These are phyloP conservation scores for Hyphopichia pseudoburtonii DNA, from an alignment of 1,139 yeast genomes.

Conservation along the genomic window DNA sequence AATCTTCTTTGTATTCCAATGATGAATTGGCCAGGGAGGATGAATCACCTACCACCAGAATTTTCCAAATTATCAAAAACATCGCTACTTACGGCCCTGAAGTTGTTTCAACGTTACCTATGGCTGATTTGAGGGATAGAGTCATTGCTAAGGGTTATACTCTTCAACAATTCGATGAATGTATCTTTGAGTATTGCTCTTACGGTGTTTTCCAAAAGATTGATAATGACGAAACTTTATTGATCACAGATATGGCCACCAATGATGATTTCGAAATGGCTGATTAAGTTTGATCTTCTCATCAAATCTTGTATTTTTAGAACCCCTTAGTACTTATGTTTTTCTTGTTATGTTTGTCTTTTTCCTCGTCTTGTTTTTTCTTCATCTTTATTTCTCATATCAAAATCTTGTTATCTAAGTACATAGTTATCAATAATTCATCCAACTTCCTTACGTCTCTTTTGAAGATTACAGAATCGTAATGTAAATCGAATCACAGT, in stretches of 20 bases:
- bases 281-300: slow-evolving; percentile 3
- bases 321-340: not conserved
- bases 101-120: slow-evolving; percentile 44
- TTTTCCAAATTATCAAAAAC: slow-evolving; percentile 58
- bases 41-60: slow-evolving; percentile 53
- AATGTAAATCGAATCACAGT: too few species aligned
- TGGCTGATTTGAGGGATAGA: slow-evolving; percentile 63
- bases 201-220: slow-evolving; percentile 76
- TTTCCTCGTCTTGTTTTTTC: not conserved
- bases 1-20: slow-evolving; percentile 69
- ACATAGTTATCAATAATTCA: too few species aligned
- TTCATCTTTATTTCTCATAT: not conserved
- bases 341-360: not conserved
- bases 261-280: slow-evolving; percentile 22
- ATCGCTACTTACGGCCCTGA: slow-evolving; percentile 49
- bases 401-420: too few species aligned
- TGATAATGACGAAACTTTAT: slow-evolving; percentile 61
- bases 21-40: slow-evolving; percentile 52
- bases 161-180: slow-evolving; percentile 70
- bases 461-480: too few species aligned
- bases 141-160: slow-evolving; percentile 84
- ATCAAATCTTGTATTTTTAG: not conserved
- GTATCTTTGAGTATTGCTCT: slow-evolving; percentile 71
- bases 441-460: too few species aligned
- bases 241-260: slow-evolving; percentile 34